A percentile compares a stretch with the other conserved stretches of the same genome.
These are phyloP conservation scores for Magnaporthales sp. DNA, from an alignment of 2,329 filamentous ascomycete species.

Conservation along the genomic window DNA sequence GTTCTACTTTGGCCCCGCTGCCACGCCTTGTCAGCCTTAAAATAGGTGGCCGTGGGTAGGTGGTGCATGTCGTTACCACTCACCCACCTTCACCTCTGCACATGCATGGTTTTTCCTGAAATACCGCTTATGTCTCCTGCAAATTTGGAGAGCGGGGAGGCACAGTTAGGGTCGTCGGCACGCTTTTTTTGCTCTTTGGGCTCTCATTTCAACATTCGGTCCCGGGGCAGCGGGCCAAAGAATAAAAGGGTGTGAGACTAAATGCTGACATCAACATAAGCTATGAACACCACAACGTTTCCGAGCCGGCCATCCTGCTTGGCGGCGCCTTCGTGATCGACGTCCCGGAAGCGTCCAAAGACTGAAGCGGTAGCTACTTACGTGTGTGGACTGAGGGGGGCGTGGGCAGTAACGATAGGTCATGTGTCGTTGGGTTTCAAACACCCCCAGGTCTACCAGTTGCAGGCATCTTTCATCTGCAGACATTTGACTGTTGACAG, in stretches of 20 bases:
- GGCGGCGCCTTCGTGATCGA: slow-evolving; percentile 60
- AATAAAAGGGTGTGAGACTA: background rate
- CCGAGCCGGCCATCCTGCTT: slow-evolving; percentile 72
- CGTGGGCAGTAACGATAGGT: background rate
- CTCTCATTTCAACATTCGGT: background rate
- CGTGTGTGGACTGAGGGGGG: background rate
- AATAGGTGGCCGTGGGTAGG: background rate
- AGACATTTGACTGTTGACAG: background rate
- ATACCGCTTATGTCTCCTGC: background rate
- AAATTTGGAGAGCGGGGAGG: background rate
- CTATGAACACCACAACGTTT: slow-evolving; percentile 71
- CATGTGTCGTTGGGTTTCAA: background rate
- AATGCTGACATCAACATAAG: slow-evolving; percentile 26
- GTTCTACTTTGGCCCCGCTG: background rate
- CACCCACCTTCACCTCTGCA: background rate
- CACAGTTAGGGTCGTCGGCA: background rate
- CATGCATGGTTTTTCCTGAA: background rate
- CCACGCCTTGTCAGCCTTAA: no score
- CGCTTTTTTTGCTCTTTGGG: background rate
- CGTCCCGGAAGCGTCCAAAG: slow-evolving; percentile 15
- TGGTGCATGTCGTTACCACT: background rate
- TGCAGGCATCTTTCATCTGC: background rate
- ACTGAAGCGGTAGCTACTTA: slow-evolving; percentile 3
- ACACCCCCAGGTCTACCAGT: background rate
- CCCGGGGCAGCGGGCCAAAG: background rate